Conservation (phyloP, 805 yeast species). For the Saccharomycopsis oosterbeekiorum region DNA sequence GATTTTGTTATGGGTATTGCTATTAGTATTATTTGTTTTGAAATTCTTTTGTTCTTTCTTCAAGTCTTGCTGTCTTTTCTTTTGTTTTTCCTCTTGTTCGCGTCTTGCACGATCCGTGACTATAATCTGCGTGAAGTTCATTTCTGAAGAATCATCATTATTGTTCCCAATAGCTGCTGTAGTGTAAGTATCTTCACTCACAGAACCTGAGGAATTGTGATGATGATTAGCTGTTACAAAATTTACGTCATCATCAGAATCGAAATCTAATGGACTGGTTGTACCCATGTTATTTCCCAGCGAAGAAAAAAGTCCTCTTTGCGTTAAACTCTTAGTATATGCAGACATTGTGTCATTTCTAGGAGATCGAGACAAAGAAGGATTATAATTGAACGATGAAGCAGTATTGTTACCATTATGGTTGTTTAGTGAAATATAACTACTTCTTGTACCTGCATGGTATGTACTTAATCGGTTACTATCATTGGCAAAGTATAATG, state of each 20-base stretch:
- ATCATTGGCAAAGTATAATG: not conserved
- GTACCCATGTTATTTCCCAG: conserved; percentile 6
- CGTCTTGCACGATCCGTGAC: conserved; percentile 11
- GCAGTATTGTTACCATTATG: conserved; percentile 7
- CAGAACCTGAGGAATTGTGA: not conserved
- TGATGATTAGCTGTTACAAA: not conserved
- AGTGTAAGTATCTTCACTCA: conserved; percentile 1
- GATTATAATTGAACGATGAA: conserved; percentile 1
- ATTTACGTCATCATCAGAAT: conserved; percentile 7
- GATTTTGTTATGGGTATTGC: not conserved
- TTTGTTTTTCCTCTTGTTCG: not conserved
- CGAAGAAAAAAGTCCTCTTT: conserved; percentile 1
- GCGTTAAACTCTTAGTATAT: not conserved
- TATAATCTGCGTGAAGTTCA: conserved; percentile 13
- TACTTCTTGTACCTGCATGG: conserved; percentile 9
- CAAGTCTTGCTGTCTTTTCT: not conserved
- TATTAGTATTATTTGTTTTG: not conserved
- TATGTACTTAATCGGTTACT: conserved; percentile 5
- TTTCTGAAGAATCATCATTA: not conserved
- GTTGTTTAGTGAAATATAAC: conserved; percentile 3
- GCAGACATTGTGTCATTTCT: not conserved
- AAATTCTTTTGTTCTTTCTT: not conserved
- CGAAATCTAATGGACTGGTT: conserved; percentile 4
- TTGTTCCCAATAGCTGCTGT: not conserved
- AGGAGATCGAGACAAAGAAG: conserved; percentile 3